Percentiles rank a stretch among this genome's conserved stretches.
These are phyloP conservation scores for Kregervanrija pseudodelftensis DNA, from an alignment of 805 yeast genomes.

Conservation along the genomic window DNA sequence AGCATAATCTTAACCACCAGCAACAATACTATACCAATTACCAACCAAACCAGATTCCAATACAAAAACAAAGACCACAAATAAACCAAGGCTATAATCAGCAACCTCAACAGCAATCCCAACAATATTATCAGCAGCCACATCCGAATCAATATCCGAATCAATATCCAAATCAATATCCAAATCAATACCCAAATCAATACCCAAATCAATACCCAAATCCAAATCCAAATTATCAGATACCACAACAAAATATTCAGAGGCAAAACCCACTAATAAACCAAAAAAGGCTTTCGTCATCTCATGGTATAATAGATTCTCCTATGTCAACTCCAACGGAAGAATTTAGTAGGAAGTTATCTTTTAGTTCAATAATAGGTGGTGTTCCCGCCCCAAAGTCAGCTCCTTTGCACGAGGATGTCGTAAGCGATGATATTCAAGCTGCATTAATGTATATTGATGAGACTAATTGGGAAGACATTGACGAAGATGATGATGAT, in stretches of 20 bases:
- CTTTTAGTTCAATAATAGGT: conserved; percentile 19
- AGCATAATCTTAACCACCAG: conserved; percentile 3
- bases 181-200: no score
- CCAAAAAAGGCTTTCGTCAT: conserved; percentile 7
- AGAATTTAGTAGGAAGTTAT: conserved; percentile 11
- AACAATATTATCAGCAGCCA: conserved; percentile 3
- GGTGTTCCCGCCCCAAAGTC: conserved; percentile 5
- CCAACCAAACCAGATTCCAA: background rate
- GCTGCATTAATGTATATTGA: conserved; percentile 2
- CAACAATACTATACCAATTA: background rate
- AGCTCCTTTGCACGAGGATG: no score
- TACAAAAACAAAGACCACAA: conserved; percentile 3
- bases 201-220: no score
- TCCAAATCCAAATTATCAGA: no score
- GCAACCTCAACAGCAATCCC: conserved; percentile 7
- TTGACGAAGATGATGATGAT: conserved; percentile 11
- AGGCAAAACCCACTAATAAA: background rate
- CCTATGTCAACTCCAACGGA: conserved; percentile 14
- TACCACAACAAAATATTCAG: background rate
- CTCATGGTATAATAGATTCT: conserved; percentile 15
- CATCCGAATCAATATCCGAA: background rate
- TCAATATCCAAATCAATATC: no score
- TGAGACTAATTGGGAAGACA: conserved; percentile 7
- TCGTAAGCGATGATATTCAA: background rate
- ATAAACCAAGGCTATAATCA: conserved; percentile 11